Evolutionary conservation across 2,329 filamentous ascomycete genomes (phyloP).

Genomic region (Aspergillus ustus): DNA sequence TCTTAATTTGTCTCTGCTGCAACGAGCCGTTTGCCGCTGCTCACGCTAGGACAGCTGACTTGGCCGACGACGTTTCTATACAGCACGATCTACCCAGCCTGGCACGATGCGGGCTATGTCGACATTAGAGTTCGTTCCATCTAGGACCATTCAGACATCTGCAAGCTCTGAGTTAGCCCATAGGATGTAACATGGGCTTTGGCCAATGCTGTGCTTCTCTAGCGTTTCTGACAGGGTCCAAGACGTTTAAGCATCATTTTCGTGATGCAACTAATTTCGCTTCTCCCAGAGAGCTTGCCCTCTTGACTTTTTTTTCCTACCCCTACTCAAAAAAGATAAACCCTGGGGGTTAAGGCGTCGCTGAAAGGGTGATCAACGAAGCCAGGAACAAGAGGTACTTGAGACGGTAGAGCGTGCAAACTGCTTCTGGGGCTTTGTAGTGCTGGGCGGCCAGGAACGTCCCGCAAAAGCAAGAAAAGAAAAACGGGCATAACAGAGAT

Average conservation of each 20-base stretch:
- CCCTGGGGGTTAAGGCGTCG: neutral
- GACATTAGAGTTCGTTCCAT: constrained; percentile 26
- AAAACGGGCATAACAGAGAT: constrained; percentile 1
- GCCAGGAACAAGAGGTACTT: constrained; percentile 9
- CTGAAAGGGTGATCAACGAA: neutral
- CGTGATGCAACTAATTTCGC: constrained; percentile 31
- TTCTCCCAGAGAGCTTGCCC: constrained; percentile 18
- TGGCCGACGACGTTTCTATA: constrained; percentile 28
- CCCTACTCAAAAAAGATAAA: constrained; percentile 14
- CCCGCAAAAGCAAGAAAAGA: neutral
- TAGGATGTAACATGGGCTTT: constrained; percentile 36
- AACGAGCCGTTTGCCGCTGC: constrained; percentile 38
- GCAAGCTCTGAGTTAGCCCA: constrained; percentile 27
- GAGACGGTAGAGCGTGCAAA: neutral
- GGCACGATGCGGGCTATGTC: constrained; percentile 21
- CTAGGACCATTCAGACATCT: constrained; percentile 31
- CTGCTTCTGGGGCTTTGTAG: neutral
- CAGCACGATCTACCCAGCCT: constrained; percentile 25
- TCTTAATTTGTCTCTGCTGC: constrained; percentile 40
- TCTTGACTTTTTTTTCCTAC: constrained; percentile 17
- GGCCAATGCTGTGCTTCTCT: constrained; percentile 35
- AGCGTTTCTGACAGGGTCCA: constrained; percentile 26
- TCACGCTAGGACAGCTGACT: constrained; percentile 38
- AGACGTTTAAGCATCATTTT: constrained; percentile 19
- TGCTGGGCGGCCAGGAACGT: constrained; percentile 5